Evolutionary conservation across 73 alveolate genomes (phyloP).

Genomic region (Paramecium bursaria): DNA sequence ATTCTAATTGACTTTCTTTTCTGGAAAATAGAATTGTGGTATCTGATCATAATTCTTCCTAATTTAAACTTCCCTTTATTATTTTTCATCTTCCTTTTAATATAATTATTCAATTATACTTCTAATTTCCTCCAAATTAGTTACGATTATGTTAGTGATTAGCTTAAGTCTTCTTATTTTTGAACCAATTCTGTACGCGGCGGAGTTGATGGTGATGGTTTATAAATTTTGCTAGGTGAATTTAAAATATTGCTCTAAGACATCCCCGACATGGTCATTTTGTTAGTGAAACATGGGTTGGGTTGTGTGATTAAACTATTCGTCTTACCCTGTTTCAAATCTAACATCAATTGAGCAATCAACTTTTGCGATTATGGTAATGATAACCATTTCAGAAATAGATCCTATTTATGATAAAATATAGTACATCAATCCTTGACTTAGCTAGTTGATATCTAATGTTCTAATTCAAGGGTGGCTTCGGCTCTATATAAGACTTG

Average conservation of each 20-base stretch:
- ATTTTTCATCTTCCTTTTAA: too few species aligned
- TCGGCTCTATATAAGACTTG: too few species aligned
- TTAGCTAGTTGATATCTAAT: slow-evolving; percentile 26
- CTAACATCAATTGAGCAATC: not conserved
- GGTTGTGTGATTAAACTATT: slow-evolving; percentile 32
- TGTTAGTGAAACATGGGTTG: slow-evolving; percentile 32
- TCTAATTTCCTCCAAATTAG: not conserved
- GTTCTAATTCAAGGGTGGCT: not conserved
- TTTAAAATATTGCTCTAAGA: slow-evolving; percentile 13
- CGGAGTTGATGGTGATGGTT: slow-evolving; percentile 7
- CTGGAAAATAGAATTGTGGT: slow-evolving; percentile 67
- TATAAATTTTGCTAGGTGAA: slow-evolving; percentile 5
- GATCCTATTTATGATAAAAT: too few species aligned
- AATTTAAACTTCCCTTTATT: too few species aligned
- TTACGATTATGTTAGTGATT: slow-evolving; percentile 44
- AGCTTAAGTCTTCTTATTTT: slow-evolving; percentile 1
- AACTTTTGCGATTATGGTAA: slow-evolving; percentile 15
- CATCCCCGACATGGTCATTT: slow-evolving; percentile 46
- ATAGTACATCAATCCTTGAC: not conserved
- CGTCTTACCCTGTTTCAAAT: slow-evolving; percentile 18
- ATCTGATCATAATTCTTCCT: slow-evolving; percentile 38
- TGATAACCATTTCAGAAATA: slow-evolving; percentile 42
- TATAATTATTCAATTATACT: not conserved
- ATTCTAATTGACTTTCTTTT: slow-evolving; percentile 7
- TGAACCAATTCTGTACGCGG: slow-evolving; percentile 1